Evolutionary conservation across 2,329 filamentous ascomycete genomes (phyloP).

Genomic region (Colletotrichum sansevieriae): DNA sequence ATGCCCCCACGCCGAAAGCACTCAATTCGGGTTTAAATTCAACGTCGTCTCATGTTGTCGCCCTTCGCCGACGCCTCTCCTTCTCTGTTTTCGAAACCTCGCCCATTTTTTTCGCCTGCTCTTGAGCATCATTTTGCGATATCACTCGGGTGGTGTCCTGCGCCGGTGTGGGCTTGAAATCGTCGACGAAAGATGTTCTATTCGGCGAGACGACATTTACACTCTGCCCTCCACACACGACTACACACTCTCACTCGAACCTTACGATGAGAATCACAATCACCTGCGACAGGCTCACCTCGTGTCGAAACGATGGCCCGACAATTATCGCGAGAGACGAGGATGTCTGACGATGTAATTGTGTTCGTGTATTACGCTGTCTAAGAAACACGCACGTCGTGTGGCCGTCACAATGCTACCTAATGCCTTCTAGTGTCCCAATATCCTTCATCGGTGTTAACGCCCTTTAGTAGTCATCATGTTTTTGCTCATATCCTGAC

Average conservation of each 20-base stretch:
- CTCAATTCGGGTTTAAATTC: conserved; percentile 42
- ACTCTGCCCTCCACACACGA: conserved; percentile 8
- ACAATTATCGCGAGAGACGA: background rate
- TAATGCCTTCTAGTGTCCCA: conserved; percentile 17
- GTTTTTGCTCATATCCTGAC: conserved; percentile 28
- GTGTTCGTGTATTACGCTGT: conserved; percentile 18
- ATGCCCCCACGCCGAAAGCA: conserved; percentile 41
- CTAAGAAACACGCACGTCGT: conserved; percentile 15
- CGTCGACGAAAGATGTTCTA: background rate
- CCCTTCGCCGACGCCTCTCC: background rate
- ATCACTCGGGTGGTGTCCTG: conserved; percentile 38
- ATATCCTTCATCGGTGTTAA: conserved; percentile 1
- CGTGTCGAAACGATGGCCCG: conserved; percentile 12
- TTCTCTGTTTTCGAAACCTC: conserved; percentile 10
- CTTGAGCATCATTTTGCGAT: conserved; percentile 41
- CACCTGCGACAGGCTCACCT: background rate
- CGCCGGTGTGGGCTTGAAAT: background rate
- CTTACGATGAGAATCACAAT: background rate
- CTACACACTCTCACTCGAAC: background rate
- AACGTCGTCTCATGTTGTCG: conserved; percentile 43
- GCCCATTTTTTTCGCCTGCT: conserved; percentile 28
- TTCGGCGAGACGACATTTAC: conserved; percentile 2
- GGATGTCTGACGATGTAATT: background rate
- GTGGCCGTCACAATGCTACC: conserved; percentile 26
- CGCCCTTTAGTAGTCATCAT: conserved; percentile 13